Evolutionary conservation across 1,284 basidiomycete genomes (phyloP).

Genomic region (Apiotrichum montevideense): DNA sequence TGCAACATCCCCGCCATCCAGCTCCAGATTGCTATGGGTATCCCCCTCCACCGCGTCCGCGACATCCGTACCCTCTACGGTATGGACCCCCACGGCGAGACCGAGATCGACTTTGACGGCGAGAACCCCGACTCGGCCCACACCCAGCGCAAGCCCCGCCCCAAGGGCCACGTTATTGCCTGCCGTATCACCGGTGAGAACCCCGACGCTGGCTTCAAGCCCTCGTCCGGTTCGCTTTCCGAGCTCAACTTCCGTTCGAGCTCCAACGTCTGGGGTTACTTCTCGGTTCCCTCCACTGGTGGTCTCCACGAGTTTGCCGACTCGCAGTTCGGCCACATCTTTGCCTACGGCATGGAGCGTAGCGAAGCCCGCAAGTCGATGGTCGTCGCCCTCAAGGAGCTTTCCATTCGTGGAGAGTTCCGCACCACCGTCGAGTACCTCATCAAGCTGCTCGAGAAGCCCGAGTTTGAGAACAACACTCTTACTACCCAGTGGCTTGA

Average conservation of each 20-base stretch:
- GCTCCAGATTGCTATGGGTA: slow-evolving; percentile 96
- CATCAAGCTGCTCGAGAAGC: slow-evolving; percentile 93
- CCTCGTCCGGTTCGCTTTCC: slow-evolving; percentile 90
- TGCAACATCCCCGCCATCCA: slow-evolving; percentile 98
- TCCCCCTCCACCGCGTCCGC: slow-evolving; percentile 89
- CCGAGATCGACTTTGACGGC: slow-evolving; percentile 96
- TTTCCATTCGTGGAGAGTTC: slow-evolving; percentile 98
- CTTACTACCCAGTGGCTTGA: slow-evolving; percentile 99
- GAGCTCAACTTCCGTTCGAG: slow-evolving; percentile 99
- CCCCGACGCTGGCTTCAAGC: slow-evolving; percentile 99
- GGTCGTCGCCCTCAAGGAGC: slow-evolving; percentile 97
- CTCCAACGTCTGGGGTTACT: slow-evolving; percentile 99
- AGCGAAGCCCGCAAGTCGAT: slow-evolving; percentile 96
- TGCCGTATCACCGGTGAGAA: slow-evolving; percentile 99
- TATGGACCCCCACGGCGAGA: slow-evolving; percentile 75
- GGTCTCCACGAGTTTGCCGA: slow-evolving; percentile 98
- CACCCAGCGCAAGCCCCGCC: slow-evolving; percentile 88
- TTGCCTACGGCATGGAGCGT: slow-evolving; percentile 96
- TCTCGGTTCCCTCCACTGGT: slow-evolving; percentile 91
- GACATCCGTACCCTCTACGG: slow-evolving; percentile 97
- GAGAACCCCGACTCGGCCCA: slow-evolving; percentile 75
- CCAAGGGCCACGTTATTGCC: slow-evolving; percentile 97
- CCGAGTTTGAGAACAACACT: slow-evolving; percentile 93
- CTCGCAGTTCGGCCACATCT: slow-evolving; percentile 98
- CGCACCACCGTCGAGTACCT: slow-evolving; percentile 97